phyloP scores from a whole-genome alignment of 352 stramenopile species.

The Phytophthora agathidicida region DNA sequence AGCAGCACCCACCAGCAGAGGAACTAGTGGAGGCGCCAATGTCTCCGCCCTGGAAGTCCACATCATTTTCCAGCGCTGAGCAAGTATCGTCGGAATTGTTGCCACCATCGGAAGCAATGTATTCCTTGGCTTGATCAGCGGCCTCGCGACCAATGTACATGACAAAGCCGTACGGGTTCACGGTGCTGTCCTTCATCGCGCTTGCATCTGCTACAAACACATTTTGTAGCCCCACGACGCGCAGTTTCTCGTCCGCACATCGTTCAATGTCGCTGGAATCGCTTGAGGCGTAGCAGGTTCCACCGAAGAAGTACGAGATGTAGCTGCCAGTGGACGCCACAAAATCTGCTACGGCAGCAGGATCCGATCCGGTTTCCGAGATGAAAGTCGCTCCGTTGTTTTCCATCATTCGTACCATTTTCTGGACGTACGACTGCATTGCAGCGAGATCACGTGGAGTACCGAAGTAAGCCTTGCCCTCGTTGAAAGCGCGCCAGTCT shows the following conservation, averaged over 20 bases:
- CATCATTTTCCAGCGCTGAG: conserved; percentile 33
- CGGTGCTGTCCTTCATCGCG: conserved; percentile 63
- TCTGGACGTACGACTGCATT: conserved; percentile 54
- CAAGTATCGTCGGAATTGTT: conserved; percentile 20
- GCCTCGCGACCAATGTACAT: conserved; percentile 75
- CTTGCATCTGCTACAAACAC: conserved; percentile 66
- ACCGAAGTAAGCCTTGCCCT: conserved; percentile 43
- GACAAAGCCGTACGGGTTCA: conserved; percentile 75
- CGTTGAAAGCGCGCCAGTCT: conserved; percentile 46
- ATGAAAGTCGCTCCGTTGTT: conserved; percentile 54
- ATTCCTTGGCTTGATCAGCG: conserved; percentile 45
- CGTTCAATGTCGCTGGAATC: conserved; percentile 50
- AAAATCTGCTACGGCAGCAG: conserved; percentile 41
- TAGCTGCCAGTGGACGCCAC: conserved; percentile 38
- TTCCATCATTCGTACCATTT: conserved; percentile 45
- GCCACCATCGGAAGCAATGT: conserved; percentile 24
- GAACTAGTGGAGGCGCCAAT: conserved; percentile 31
- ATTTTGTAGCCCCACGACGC: conserved; percentile 61
- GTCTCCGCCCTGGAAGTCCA: conserved; percentile 57
- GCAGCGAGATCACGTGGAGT: conserved; percentile 59
- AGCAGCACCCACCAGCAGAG: conserved; percentile 44
- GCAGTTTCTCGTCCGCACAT: conserved; percentile 62
- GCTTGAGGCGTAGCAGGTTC: conserved; percentile 65
- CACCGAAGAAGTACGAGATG: conserved; percentile 73
- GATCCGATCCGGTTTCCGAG: conserved; percentile 27